Base-by-base conservation (phyloP, 345 rosid species). In the Gynandropsis gynandra region DNA sequence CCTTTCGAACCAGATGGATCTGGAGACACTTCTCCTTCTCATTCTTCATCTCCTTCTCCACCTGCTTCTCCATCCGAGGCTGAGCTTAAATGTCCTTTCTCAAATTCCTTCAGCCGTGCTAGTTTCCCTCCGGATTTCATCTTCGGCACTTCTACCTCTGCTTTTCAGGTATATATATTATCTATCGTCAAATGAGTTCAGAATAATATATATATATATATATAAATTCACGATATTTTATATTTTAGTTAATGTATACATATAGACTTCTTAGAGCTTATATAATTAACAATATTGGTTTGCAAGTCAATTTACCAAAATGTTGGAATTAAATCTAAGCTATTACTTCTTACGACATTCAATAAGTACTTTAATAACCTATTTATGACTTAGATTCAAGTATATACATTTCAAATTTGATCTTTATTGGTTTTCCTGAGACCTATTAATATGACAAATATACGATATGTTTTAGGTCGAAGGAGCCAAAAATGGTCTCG, bases 121-220 rank as follows among this genome's bases (percentile, higher is more conserved):
- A 42, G 46, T 16, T 42, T 42, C 20, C 46, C 46, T 42, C 17
- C 7, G 4, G 46, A 42, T 13, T 42, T 42, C 46, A 42, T 42
- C 9, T 42, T 42, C 13, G 46, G 46, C 9, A 42, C 46, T 42
- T 14, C 46, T 4, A 13, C 46, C 20, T 42, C 46, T 0, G 46
- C 46, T 42, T 42, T 13, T 42, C 46, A 42, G 46, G 46, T 42
- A 42, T 42, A 14, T 16, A n/a, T 0, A 4, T 13, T 42, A n/a
- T 8, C 9, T 13, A 6, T 4, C 17, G n/a, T 11, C 10, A 40
- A 11, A 40, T 40, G 1, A 11, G 12, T 9, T 11, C 14, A 40
- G 12, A 4, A 40, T 7, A 33, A 32, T 9, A 32, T 4, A 32
- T 32, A 32, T n/a, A n/a, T n/a, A n/a, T n/a, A n/a, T n/a, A n/a